These are phyloP conservation scores for Diplocarpon mali DNA, from an alignment of 2,329 filamentous ascomycete genomes.

Conservation along the genomic window DNA sequence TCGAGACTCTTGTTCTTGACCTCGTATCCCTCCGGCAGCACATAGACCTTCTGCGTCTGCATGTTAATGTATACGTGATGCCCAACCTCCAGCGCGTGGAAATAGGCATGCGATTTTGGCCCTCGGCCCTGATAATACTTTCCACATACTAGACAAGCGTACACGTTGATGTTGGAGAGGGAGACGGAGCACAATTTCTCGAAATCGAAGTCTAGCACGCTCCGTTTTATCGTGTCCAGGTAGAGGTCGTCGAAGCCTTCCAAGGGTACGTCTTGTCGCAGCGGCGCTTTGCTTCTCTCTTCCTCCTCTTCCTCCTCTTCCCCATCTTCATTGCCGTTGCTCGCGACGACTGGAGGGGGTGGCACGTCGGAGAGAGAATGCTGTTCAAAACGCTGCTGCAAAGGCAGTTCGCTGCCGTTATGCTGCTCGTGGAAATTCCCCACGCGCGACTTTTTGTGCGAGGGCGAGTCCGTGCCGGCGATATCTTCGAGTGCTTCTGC, in stretches of 20 bases:
- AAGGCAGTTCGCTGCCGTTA: slow-evolving; percentile 22
- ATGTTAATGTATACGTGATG: slow-evolving; percentile 99
- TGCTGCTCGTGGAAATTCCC: slow-evolving; percentile 25
- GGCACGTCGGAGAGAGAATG: slow-evolving; percentile 4
- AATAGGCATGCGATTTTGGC: slow-evolving; percentile 91
- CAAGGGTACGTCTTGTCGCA: slow-evolving; percentile 65
- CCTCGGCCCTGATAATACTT: slow-evolving; percentile 94
- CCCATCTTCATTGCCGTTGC: slow-evolving; percentile 2
- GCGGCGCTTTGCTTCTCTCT: slow-evolving; percentile 31
- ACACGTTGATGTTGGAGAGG: slow-evolving; percentile 96
- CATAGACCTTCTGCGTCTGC: slow-evolving; percentile 81
- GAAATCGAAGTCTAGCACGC: slow-evolving; percentile 94
- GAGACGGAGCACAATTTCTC: slow-evolving; percentile 96
- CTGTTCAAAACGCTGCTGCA: slow-evolving; percentile 19
- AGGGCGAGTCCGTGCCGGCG: slow-evolving; percentile 42
- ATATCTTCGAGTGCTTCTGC: slow-evolving; percentile 49
- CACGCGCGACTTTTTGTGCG: slow-evolving; percentile 45
- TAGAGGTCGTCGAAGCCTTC: slow-evolving; percentile 93
- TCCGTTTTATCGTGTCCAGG: slow-evolving; percentile 90
- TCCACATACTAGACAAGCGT: slow-evolving; percentile 94
- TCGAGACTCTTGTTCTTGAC: slow-evolving; percentile 89
- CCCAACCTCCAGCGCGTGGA: slow-evolving; percentile 86
- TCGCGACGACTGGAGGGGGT: background rate
- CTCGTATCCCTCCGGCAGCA: slow-evolving; percentile 93
- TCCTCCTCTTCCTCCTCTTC: slow-evolving; percentile 25